Evolutionary conservation across 768 basidiomycete species (phyloP).

Genomic region (Suillus sp.): DNA sequence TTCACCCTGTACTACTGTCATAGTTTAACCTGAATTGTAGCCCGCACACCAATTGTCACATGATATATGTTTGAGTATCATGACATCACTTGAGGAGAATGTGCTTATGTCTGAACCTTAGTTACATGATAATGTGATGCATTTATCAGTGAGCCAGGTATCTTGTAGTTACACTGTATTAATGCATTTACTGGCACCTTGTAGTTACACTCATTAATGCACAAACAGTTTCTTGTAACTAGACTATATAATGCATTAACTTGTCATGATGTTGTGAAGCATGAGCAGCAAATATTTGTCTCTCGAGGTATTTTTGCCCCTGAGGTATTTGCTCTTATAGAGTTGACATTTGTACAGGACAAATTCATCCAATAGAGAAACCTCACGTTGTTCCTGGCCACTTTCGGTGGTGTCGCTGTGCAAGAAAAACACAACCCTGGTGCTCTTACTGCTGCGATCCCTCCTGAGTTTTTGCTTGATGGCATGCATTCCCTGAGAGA

Average conservation of each 20-base stretch:
- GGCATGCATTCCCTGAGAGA: slow-evolving; percentile 65
- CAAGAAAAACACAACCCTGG: slow-evolving; percentile 52
- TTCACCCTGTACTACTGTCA: too few species aligned
- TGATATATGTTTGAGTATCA: too few species aligned
- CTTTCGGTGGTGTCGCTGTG: slow-evolving; percentile 68
- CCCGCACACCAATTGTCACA: too few species aligned
- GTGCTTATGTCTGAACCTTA: too few species aligned
- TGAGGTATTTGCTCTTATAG: not conserved
- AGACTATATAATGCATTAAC: slow-evolving; percentile 7
- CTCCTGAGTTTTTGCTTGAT: slow-evolving; percentile 64
- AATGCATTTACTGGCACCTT: not conserved
- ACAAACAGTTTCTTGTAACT: not conserved
- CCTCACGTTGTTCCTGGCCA: slow-evolving; percentile 73
- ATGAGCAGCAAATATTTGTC: slow-evolving; percentile 40
- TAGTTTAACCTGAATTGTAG: too few species aligned
- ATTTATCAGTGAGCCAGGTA: not conserved
- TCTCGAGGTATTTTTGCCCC: slow-evolving; percentile 36
- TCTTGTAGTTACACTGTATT: not conserved
- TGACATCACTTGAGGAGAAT: too few species aligned
- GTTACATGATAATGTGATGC: too few species aligned
- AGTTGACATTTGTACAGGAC: slow-evolving; percentile 47
- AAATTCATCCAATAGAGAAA: slow-evolving; percentile 85
- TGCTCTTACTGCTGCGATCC: slow-evolving; percentile 56
- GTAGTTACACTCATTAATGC: not conserved
- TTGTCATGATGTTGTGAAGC: slow-evolving; percentile 12